These are phyloP conservation scores for Suillus cothurnatus DNA, from an alignment of 768 basidiomycete species.

Conservation along the genomic window DNA sequence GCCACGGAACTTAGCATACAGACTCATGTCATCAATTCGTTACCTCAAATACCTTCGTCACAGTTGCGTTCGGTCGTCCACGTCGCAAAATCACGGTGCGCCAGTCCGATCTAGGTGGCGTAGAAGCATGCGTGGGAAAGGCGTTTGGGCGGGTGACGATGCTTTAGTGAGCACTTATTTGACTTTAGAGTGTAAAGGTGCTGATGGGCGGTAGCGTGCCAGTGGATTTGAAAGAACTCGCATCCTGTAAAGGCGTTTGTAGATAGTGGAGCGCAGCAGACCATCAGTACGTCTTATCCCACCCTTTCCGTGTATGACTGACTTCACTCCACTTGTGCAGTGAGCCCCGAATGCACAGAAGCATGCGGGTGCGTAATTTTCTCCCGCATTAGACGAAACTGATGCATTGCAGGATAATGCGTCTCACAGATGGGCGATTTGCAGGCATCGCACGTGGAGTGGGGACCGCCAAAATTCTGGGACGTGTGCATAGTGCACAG, in stretches of 20 bases:
- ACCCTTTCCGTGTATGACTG: background rate
- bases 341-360: constrained; percentile 92
- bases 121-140: constrained; percentile 32
- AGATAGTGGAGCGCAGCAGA: constrained; percentile 96
- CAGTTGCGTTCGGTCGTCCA: constrained; percentile 84
- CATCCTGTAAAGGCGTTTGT: constrained; percentile 94
- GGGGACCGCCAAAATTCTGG: constrained; percentile 92
- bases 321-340: constrained; percentile 39
- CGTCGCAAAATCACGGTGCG: constrained; percentile 76
- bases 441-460: constrained; percentile 91
- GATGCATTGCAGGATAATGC: constrained; percentile 71
- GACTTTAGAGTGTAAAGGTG: background rate
- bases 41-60: constrained; percentile 62
- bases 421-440: constrained; percentile 85
- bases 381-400: constrained; percentile 10
- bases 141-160: constrained; percentile 92
- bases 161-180: constrained; percentile 76
- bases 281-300: constrained; percentile 72
- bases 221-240: constrained; percentile 91
- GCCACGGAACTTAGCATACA: constrained; percentile 79
- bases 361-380: constrained; percentile 69
- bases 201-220: constrained; percentile 58
- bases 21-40: constrained; percentile 65
- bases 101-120: background rate
- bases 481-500: constrained; percentile 91